A percentile compares a stretch with the other conserved stretches of the same genome.
phyloP scores from a whole-genome alignment of 495 filamentous ascomycete species.

The Beverwykella pulmonaria region DNA sequence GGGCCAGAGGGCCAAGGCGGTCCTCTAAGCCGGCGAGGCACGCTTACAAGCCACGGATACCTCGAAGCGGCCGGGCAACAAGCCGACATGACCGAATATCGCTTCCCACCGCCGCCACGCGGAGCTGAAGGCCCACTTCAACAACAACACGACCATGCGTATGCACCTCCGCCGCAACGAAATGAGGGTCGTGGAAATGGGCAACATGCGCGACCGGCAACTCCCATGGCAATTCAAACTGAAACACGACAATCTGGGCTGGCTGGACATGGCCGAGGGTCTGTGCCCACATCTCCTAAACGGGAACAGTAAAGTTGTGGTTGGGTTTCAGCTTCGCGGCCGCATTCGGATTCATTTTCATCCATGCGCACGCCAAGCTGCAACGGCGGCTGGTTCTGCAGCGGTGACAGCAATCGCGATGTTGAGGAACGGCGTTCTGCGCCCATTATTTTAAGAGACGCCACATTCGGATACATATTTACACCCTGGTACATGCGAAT shows the following conservation, averaged over 20 bases:
- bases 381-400: slow-evolving; percentile 1
- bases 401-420: not conserved
- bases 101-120: slow-evolving; percentile 24
- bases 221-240: slow-evolving; percentile 36
- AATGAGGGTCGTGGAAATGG: slow-evolving; percentile 25
- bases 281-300: slow-evolving; percentile 36
- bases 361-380: not conserved
- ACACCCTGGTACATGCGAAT: slow-evolving; percentile 9
- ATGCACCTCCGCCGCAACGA: slow-evolving; percentile 21
- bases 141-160: slow-evolving; percentile 20
- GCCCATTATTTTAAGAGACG: slow-evolving; percentile 24
- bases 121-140: slow-evolving; percentile 20
- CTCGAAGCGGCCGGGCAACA: slow-evolving; percentile 18
- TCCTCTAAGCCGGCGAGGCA: slow-evolving; percentile 32
- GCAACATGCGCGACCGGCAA: slow-evolving; percentile 32
- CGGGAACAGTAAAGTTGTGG: slow-evolving; percentile 33
- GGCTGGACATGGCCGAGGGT: slow-evolving; percentile 27
- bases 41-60: slow-evolving; percentile 26
- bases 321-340: slow-evolving; percentile 21
- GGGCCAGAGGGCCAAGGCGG: slow-evolving; percentile 29
- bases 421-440: not conserved
- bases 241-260: slow-evolving; percentile 38
- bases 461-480: slow-evolving; percentile 7
- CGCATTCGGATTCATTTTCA: slow-evolving; percentile 14
- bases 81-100: slow-evolving; percentile 14